Evolutionary conservation across 2,329 filamentous ascomycete genomes (phyloP), one percentile per base, ranked within the genome.

Genomic region (Neopestalotiopsis rosae): DNA sequence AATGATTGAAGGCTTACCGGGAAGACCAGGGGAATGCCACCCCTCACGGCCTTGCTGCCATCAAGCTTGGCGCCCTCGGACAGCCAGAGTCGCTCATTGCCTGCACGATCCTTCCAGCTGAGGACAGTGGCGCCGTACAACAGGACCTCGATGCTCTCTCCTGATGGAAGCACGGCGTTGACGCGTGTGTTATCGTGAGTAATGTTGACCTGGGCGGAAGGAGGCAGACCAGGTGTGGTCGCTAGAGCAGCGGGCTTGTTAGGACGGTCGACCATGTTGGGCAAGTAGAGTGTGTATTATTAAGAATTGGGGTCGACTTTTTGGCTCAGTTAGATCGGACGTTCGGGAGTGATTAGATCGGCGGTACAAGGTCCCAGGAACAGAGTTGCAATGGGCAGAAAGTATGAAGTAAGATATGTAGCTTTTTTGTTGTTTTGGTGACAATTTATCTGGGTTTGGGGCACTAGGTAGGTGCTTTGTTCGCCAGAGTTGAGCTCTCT

Each of bases 51-150:
- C 85, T 97, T 97, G 74, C 87, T 91, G 66, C 96, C 95, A 78
- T 98, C 95, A 68, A 97, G 85, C 76, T 89, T 89, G 59, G 95
- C 92, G 69, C 87, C 90, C 70, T 94, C 89, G 81, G 93, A 96
- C 74, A 98, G 78, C 88, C 94, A 98, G 67, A 98, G 87, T 82
- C 94, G 94, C 84, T 98, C 95, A 68, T 89, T 83, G 62, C 92
- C 92, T 69, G 88, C 85, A 69, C 90, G 88, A 78, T 92, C 91
- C 86, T 96, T 97, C 96, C 96, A 99, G 81, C 92, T 96, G 69
- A 93, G 90, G 62, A 99, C 92, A 0, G 95, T 98, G 12, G 96
- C 96, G 69, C 96, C 96, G 77, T 93, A 93, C n/a, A 98, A 89
- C 70, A 97, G 86, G 49, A 99, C 87, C 72, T 94, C 91, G 73